phyloP scores from a whole-genome alignment of 2,329 filamentous ascomycete genomes.

The Fusarium acutatum region DNA sequence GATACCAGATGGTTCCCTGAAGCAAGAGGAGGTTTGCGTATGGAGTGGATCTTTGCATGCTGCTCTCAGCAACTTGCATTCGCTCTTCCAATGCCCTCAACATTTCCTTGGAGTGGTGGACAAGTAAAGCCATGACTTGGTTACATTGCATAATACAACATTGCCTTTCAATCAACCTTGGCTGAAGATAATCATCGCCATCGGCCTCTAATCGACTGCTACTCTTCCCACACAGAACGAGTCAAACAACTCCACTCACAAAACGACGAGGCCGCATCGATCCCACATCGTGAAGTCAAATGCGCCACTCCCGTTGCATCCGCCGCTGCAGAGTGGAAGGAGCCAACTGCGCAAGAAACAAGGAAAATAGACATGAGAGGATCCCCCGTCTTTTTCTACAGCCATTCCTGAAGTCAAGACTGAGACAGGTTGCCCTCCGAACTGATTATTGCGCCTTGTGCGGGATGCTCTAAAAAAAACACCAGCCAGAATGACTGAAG shows the following conservation, averaged over 20 bases:
- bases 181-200: background rate
- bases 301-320: slow-evolving; percentile 35
- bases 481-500: slow-evolving; percentile 9
- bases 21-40: background rate
- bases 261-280: slow-evolving; percentile 19
- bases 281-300: slow-evolving; percentile 13
- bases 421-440: slow-evolving; percentile 41
- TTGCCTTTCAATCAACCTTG: slow-evolving; percentile 12
- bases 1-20: background rate
- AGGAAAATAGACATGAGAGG: slow-evolving; percentile 5
- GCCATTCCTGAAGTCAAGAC: slow-evolving; percentile 31
- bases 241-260: slow-evolving; percentile 15
- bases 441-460: slow-evolving; percentile 34
- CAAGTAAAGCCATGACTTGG: background rate
- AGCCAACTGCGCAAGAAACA: slow-evolving; percentile 21
- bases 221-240: background rate
- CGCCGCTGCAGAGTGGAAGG: slow-evolving; percentile 7
- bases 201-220: background rate
- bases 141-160: background rate
- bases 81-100: background rate
- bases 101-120: background rate
- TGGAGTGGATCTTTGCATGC: background rate
- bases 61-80: background rate
- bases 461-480: slow-evolving; percentile 2
- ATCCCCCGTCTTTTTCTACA: slow-evolving; percentile 18